Percentiles rank a stretch among this genome's conserved stretches.
Conservation (phyloP, 352 stramenopile genomes). For the Pythium oligandrum region DNA sequence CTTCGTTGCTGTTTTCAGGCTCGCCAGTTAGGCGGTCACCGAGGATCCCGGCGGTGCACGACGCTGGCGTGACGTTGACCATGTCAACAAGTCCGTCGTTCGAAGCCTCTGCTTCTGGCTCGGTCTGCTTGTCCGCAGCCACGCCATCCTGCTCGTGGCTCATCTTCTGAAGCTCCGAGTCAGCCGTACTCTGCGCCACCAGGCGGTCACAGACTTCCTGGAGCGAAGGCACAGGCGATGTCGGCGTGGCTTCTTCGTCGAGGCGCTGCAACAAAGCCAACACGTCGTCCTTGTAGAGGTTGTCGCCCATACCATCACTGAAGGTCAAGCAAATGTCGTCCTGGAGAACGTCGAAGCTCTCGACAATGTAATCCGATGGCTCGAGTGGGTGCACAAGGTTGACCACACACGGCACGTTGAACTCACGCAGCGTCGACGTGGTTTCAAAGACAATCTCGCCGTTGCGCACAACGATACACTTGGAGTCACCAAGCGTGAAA, state of each 20-base stretch:
- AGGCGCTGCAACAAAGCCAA: conserved; percentile 10
- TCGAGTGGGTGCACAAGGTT: conserved; percentile 48
- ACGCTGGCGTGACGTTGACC: background rate
- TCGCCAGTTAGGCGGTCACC: background rate
- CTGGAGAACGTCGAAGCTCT: conserved; percentile 51
- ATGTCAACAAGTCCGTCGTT: background rate
- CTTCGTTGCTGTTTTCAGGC: background rate
- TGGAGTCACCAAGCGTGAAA: conserved; percentile 79
- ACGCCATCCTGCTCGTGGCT: conserved; percentile 15
- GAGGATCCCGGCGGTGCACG: background rate
- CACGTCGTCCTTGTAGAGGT: conserved; percentile 79
- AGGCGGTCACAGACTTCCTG: conserved; percentile 51
- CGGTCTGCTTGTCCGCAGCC: background rate
- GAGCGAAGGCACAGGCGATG: conserved; percentile 10
- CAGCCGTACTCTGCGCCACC: conserved; percentile 17
- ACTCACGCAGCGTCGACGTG: conserved; percentile 59
- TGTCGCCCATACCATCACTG: conserved; percentile 73
- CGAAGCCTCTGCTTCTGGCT: background rate
- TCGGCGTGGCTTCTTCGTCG: conserved; percentile 9
- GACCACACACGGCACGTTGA: conserved; percentile 77
- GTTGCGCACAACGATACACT: conserved; percentile 53
- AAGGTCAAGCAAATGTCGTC: conserved; percentile 68
- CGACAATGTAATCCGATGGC: conserved; percentile 57
- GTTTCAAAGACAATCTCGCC: conserved; percentile 61
- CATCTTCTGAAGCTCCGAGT: conserved; percentile 27